Evolutionary conservation across 805 yeast species (phyloP), one percentile per base, ranked within the genome.

Genomic region (Scheffersomyces lignosus): DNA sequence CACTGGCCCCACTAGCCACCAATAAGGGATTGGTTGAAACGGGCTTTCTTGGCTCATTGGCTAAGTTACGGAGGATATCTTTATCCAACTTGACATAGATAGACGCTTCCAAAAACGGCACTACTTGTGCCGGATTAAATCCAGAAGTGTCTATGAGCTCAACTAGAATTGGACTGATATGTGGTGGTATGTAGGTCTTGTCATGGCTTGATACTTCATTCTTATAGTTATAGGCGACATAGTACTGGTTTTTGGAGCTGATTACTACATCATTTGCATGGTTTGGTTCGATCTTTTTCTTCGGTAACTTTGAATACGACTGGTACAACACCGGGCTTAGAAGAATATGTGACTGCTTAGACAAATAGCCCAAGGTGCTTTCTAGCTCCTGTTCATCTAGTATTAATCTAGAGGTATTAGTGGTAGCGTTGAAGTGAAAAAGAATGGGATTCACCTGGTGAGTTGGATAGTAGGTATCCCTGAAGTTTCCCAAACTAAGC

Each of bases 1-100:
- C 91, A 29, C 87, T 76, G 4, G 89, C 86, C 1, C 93, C 93
- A 26, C 87, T 80, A 4, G 88, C 91, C 3, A 82, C 86, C 9
- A 85, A 56, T 37, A 85, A 56, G 3, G 90, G 85, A 35, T 78
- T 80, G 4, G 87, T 81, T 9, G 77, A 70, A 0, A 78, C 84
- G 3, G 81, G 80, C 40, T 67, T 64, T 33, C 84, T 53, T 6
- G 85, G 85, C 44, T 76, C 83, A 42, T 78, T 68, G 4, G 84
- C 85, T 33, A 85, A 60, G 34, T 83, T 83, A 32, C 71, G 70
- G 18, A 85, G 58, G 10, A 79, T 71, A 22, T 78, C 80, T 33
- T 71, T 73, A 31, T 80, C 82, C 27, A 85, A 56, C 43, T 78
- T 71, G 27, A 82, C 68, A 52, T 82, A 81, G 6, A 85, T 48